Evolutionary conservation across 257 asterid species (phyloP).

Genomic region (Solanum bulbocastanum): DNA sequence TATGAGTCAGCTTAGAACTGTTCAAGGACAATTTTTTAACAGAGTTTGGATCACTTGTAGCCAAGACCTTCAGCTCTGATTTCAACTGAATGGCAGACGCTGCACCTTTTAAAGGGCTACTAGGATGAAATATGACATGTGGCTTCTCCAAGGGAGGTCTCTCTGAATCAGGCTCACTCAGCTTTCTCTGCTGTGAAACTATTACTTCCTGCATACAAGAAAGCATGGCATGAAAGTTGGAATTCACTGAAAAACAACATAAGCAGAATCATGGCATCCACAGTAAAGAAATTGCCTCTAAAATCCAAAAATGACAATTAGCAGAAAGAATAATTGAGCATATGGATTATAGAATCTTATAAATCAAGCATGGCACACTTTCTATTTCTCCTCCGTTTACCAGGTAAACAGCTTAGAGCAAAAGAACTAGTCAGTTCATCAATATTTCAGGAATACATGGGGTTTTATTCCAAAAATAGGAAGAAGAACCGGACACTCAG

Average conservation of each 20-base stretch:
- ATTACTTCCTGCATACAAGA: constrained; percentile 37
- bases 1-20: constrained; percentile 30
- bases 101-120: constrained; percentile 36
- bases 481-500: background rate
- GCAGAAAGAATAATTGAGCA: background rate
- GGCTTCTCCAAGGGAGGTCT: constrained; percentile 15
- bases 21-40: constrained; percentile 31
- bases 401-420: background rate
- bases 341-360: background rate
- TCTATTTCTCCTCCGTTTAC: background rate
- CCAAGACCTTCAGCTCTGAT: constrained; percentile 25
- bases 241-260: background rate
- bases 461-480: background rate
- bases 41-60: constrained; percentile 13
- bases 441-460: background rate
- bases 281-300: background rate
- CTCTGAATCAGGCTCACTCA: constrained; percentile 15
- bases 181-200: constrained; percentile 20
- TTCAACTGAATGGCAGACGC: constrained; percentile 11
- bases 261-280: background rate
- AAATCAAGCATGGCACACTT: background rate
- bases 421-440: background rate
- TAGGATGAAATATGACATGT: constrained; percentile 26
- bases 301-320: background rate
- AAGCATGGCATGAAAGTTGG: background rate